phyloP scores from a whole-genome alignment of 164 flowering plant genomes.

The Aristolochia contorta region DNA sequence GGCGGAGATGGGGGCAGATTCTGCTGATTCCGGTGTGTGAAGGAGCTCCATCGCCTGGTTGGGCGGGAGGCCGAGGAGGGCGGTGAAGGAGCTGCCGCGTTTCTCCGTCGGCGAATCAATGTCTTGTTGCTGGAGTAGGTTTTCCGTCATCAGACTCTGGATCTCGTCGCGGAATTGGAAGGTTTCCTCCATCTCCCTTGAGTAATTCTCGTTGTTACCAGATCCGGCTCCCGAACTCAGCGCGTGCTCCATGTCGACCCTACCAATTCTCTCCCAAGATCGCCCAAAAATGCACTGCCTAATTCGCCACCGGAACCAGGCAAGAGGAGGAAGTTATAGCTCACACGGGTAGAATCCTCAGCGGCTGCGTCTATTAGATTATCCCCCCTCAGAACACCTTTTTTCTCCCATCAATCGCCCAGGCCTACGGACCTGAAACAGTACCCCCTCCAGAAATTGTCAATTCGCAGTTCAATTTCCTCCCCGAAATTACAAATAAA shows the following conservation, averaged over 20 bases:
- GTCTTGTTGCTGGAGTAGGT: constrained; percentile 5
- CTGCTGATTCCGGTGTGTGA: constrained; percentile 26
- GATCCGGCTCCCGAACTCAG: constrained; percentile 5
- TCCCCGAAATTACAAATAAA: neutral
- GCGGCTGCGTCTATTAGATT: too few relatives aligned
- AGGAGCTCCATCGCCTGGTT: constrained; percentile 66
- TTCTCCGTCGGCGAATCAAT: constrained; percentile 19
- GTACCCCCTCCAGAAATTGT: neutral
- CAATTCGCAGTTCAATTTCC: neutral
- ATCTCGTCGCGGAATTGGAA: constrained; percentile 9
- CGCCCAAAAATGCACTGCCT: too few relatives aligned
- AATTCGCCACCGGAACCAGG: too few relatives aligned
- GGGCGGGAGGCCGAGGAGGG: constrained; percentile 66
- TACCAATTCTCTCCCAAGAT: neutral
- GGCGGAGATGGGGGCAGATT: constrained; percentile 9
- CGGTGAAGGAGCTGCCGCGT: constrained; percentile 71
- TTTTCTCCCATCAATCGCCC: too few relatives aligned
- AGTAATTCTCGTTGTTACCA: constrained; percentile 5
- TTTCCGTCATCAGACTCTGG: constrained; percentile 11
- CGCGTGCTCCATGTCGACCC: neutral
- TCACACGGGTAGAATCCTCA: too few relatives aligned
- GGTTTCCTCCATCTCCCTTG: constrained; percentile 1
- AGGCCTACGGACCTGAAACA: too few relatives aligned
- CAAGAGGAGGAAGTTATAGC: too few relatives aligned
- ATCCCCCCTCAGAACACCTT: too few relatives aligned